Evolutionary conservation across 495 filamentous ascomycete species (phyloP).

Genomic region (Hypoxylon rickii): DNA sequence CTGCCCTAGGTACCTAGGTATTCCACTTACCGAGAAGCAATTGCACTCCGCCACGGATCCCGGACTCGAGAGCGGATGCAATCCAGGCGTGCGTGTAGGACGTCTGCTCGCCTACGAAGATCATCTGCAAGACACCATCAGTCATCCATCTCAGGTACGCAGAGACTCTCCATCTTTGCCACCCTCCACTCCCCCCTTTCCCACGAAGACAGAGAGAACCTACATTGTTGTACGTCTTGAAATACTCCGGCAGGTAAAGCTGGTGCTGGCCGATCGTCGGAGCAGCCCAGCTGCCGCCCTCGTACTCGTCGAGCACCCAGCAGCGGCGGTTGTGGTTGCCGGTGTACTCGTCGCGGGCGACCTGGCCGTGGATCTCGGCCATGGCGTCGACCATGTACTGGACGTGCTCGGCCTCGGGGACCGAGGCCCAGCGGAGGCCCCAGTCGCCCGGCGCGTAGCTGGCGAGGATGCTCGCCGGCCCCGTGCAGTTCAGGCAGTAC

Average conservation of each 20-base stretch:
- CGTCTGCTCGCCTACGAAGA: constrained; percentile 74
- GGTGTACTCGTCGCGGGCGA: constrained; percentile 61
- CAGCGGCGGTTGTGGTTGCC: constrained; percentile 63
- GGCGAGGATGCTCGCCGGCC: constrained; percentile 66
- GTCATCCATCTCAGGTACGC: not conserved
- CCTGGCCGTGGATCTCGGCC: constrained; percentile 63
- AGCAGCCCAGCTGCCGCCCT: constrained; percentile 59
- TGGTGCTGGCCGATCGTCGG: constrained; percentile 64
- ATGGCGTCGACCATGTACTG: constrained; percentile 60
- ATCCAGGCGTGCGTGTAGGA: constrained; percentile 79
- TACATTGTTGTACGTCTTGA: constrained; percentile 66
- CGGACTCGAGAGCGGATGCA: constrained; percentile 67
- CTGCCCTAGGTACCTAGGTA: not conserved
- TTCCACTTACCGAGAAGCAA: constrained; percentile 53
- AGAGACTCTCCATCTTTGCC: no score
- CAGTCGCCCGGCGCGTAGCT: constrained; percentile 54
- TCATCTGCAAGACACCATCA: constrained; percentile 43
- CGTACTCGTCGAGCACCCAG: constrained; percentile 61
- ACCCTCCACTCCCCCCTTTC: not conserved
- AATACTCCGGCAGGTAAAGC: constrained; percentile 70
- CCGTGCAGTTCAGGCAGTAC: constrained; percentile 64
- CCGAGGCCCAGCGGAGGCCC: constrained; percentile 49
- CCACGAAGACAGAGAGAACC: constrained; percentile 2
- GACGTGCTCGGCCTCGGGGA: constrained; percentile 59
- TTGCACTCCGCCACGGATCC: constrained; percentile 67